Percentiles rank a stretch among this genome's conserved stretches.
Evolutionary conservation across 1,139 yeast species (phyloP).

Genomic region (Maudiozyma humilis): DNA sequence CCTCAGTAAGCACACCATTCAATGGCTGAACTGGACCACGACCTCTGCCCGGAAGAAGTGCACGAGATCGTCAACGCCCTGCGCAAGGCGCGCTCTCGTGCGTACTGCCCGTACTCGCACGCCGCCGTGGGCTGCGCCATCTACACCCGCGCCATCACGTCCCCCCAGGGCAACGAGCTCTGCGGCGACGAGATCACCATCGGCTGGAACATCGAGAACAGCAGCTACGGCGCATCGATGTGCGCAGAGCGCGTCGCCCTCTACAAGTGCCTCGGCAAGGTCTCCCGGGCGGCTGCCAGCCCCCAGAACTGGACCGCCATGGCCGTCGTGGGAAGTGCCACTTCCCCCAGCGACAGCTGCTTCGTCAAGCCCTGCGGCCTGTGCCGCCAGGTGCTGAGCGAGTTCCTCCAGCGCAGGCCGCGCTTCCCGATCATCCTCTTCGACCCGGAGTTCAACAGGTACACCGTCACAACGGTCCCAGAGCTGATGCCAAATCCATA

Average conservation of each 20-base stretch:
- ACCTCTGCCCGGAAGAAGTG: background rate
- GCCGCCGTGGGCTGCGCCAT: constrained; percentile 82
- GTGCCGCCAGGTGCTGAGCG: constrained; percentile 82
- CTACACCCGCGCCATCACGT: constrained; percentile 35
- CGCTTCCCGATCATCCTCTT: constrained; percentile 53
- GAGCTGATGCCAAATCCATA: constrained; percentile 39
- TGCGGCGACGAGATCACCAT: background rate
- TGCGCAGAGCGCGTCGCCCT: constrained; percentile 89
- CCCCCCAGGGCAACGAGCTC: background rate
- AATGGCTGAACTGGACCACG: background rate
- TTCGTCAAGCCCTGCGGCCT: constrained; percentile 88
- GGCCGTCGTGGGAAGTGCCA: constrained; percentile 55
- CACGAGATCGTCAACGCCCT: background rate
- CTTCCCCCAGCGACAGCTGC: constrained; percentile 10
- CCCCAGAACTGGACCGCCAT: constrained; percentile 27
- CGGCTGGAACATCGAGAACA: constrained; percentile 92
- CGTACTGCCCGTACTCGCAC: constrained; percentile 79
- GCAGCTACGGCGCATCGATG: constrained; percentile 78
- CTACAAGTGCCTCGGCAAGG: constrained; percentile 61
- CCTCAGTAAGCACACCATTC: background rate
- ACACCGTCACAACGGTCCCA: constrained; percentile 29
- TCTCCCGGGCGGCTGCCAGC: constrained; percentile 24
- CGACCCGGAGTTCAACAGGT: background rate
- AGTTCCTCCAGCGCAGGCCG: constrained; percentile 40
- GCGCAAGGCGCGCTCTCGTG: constrained; percentile 36